Evolutionary conservation across 2,329 filamentous ascomycete species (phyloP).

Genomic region (Botrytis deweyae): DNA sequence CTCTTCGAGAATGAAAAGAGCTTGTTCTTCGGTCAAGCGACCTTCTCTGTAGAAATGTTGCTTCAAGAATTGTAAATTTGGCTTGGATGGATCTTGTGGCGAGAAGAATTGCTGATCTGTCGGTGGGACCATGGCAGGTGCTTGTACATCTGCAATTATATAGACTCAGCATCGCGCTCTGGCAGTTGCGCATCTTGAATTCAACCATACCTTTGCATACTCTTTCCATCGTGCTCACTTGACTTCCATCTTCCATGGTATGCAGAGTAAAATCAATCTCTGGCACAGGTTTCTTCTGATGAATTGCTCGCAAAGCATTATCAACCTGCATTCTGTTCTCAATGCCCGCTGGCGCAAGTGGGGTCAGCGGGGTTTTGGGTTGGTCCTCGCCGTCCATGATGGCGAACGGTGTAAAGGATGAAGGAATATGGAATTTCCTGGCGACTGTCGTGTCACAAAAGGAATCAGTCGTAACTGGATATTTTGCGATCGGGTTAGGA

Average conservation of each 20-base stretch:
- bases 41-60: constrained; percentile 98
- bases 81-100: constrained; percentile 80
- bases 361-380: constrained; percentile 24
- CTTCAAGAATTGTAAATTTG: constrained; percentile 91
- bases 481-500: neutral
- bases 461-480: neutral
- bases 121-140: constrained; percentile 88
- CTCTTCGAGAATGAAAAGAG: constrained; percentile 87
- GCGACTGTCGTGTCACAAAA: constrained; percentile 1
- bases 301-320: constrained; percentile 87
- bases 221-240: constrained; percentile 92
- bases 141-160: constrained; percentile 78
- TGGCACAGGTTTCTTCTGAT: constrained; percentile 90
- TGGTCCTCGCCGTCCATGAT: constrained; percentile 38
- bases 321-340: constrained; percentile 60
- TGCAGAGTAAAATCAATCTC: constrained; percentile 99
- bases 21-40: constrained; percentile 94
- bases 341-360: constrained; percentile 28
- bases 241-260: constrained; percentile 94
- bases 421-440: neutral
- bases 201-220: constrained; percentile 86
- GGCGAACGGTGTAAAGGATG: constrained; percentile 21
- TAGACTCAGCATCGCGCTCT: constrained; percentile 30
- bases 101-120: constrained; percentile 94
- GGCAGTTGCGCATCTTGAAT: neutral